Evolutionary conservation across 495 filamentous ascomycete species (phyloP).

Genomic region (Penicillium argentinense): DNA sequence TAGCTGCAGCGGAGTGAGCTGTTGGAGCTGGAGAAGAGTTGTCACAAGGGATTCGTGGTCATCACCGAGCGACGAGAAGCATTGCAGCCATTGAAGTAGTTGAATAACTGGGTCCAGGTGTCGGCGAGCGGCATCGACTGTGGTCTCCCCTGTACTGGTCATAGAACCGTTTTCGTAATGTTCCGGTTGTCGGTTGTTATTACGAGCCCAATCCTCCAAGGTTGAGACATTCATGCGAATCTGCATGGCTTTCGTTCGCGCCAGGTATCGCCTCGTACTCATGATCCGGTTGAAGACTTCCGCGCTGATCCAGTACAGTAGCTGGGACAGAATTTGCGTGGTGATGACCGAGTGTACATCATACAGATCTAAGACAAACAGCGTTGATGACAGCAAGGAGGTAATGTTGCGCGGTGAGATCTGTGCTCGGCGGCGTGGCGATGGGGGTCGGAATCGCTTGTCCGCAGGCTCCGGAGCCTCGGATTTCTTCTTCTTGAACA

Average conservation of each 20-base stretch:
- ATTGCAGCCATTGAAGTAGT: conserved; percentile 95
- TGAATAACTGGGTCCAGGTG: conserved; percentile 92
- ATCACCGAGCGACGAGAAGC: conserved; percentile 94
- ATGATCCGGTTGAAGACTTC: conserved; percentile 98
- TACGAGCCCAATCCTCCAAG: conserved; percentile 92
- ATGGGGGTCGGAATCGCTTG: conserved; percentile 88
- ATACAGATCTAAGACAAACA: conserved; percentile 97
- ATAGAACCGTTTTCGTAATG: conserved; percentile 93
- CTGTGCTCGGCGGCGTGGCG: conserved; percentile 90
- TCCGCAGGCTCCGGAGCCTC: conserved; percentile 83
- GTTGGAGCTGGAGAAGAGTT: conserved; percentile 83
- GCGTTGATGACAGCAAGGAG: conserved; percentile 91
- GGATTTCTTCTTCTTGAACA: conserved; percentile 89
- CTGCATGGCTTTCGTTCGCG: conserved; percentile 98
- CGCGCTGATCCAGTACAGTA: conserved; percentile 94
- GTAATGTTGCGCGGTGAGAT: conserved; percentile 92
- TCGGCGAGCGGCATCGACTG: conserved; percentile 73
- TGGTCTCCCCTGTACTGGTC: conserved; percentile 81
- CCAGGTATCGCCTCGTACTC: conserved; percentile 91
- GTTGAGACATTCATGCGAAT: conserved; percentile 98
- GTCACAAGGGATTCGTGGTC: conserved; percentile 84
- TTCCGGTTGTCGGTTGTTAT: conserved; percentile 91
- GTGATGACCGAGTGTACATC: conserved; percentile 98
- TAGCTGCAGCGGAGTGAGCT: conserved; percentile 83
- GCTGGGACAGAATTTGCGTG: conserved; percentile 85